Evolutionary conservation across 768 basidiomycete species (phyloP), one percentile per base, ranked within the genome.

Genomic region (Tubosaeta brunneosetosa): DNA sequence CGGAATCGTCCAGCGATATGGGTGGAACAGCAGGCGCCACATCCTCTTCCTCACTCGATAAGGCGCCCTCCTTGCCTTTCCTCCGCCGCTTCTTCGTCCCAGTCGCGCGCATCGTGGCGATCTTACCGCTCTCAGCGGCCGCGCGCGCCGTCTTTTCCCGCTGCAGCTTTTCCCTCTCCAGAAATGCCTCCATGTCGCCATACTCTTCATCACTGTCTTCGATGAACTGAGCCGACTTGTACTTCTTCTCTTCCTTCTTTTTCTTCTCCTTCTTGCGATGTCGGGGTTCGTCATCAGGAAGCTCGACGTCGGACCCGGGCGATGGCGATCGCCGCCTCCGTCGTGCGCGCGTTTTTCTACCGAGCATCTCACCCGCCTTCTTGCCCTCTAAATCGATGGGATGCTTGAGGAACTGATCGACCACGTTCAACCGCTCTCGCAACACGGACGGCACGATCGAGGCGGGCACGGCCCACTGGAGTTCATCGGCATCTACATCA

Each of bases 151-250:
- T 77, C 66, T 74, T 78, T 63, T 81, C 80, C 44, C 88, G 77
- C 61, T 82, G 67, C 47, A 55, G 73, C 61, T 78, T 80, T 70
- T 95, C 94, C 61, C 77, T 80, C 68, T 77, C 85, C 52, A 93
- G 81, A 77, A 97, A 97, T 6, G 76, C 81, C 46, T 88, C 85
- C 68, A 92, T 86, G 63, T 88, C 85, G 14, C 80, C 88, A 52
- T 82, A 82, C 66, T 91, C 90, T 50, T 76, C 85, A 61, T 97
- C 94, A 56, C 89, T 91, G 71, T 97, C 93, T 64, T 88, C 84
- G 66, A 95, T 93, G 66, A 94, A 90, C 67, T 91, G 86, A 10
- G 91, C 91, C 7, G 87, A 90, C 68, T 92, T 93, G 76, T 89
- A 94, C 53, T 74, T 74, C 72, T 84, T 79, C 65, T 81, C 80